Percentiles rank a stretch among this genome's conserved stretches.
Conservation (phyloP, 106 monocot species). For the Dactylorhiza incarnata region DNA sequence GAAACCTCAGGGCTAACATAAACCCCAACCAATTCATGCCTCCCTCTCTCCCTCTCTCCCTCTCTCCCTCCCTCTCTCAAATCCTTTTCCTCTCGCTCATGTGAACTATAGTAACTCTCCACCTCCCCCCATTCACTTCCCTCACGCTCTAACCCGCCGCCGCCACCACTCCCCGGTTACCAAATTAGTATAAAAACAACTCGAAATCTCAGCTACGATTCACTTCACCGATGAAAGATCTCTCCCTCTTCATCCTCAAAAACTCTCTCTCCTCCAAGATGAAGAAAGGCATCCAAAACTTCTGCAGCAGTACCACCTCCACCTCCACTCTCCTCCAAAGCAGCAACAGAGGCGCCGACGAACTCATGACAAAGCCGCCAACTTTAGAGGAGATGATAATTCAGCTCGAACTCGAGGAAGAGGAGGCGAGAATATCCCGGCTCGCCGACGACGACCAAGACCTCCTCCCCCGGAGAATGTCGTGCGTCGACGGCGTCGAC, state of each 20-base stretch:
- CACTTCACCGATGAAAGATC: slow-evolving; percentile 44
- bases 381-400: slow-evolving; percentile 92
- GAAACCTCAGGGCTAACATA: background rate
- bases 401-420: slow-evolving; percentile 75
- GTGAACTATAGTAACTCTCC: slow-evolving; percentile 1
- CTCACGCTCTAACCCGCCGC: background rate
- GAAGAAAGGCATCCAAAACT: slow-evolving; percentile 66
- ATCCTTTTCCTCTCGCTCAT: background rate
- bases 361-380: slow-evolving; percentile 11
- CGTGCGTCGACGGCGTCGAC: slow-evolving; percentile 63
- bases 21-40: background rate
- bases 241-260: slow-evolving; percentile 62
- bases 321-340: slow-evolving; percentile 50
- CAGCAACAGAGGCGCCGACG: slow-evolving; percentile 9
- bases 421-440: slow-evolving; percentile 30
- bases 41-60: background rate
- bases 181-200: background rate
- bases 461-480: slow-evolving; percentile 30
- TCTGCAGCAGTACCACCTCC: slow-evolving; percentile 56
- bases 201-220: background rate
- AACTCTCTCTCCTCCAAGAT: slow-evolving; percentile 59
- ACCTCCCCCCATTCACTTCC: slow-evolving; percentile 2
- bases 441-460: background rate
- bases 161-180: background rate
- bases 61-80: background rate